A percentile compares a stretch with the other conserved stretches of the same genome.
Evolutionary conservation across 257 asterid genomes (phyloP).

Genomic region (Linaria vulgaris): DNA sequence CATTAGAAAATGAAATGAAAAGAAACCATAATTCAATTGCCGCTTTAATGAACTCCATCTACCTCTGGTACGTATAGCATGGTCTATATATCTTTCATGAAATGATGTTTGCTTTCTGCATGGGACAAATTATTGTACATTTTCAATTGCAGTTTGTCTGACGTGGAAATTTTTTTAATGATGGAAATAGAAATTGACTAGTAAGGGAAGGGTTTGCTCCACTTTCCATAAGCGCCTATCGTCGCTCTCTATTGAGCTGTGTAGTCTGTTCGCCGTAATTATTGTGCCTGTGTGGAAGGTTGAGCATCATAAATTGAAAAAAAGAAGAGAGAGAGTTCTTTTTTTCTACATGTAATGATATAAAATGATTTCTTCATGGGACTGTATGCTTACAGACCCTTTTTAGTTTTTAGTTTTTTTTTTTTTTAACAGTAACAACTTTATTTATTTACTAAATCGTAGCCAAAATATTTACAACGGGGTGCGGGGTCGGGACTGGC

Average conservation of each 20-base stretch:
- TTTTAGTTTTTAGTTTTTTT: too few species aligned
- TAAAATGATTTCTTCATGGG: too few species aligned
- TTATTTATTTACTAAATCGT: too few species aligned
- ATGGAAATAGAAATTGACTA: neutral
- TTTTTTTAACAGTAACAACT: too few species aligned
- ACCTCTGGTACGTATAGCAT: neutral
- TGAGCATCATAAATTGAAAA: neutral
- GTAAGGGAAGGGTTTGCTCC: slow-evolving; percentile 3
- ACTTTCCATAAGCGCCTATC: neutral
- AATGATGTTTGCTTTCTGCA: slow-evolving; percentile 2
- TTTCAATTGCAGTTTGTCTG: neutral
- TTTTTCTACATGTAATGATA: too few species aligned
- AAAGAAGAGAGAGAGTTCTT: too few species aligned
- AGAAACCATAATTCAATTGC: neutral
- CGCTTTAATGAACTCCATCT: slow-evolving; percentile 15
- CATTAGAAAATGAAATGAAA: neutral
- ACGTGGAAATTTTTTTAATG: neutral
- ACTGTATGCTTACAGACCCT: too few species aligned
- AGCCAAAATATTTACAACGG: too few species aligned
- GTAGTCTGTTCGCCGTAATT: slow-evolving; percentile 6
- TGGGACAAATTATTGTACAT: neutral
- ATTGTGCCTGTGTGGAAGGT: neutral
- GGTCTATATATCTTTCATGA: neutral
- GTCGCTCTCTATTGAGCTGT: neutral
- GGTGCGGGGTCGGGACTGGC: too few species aligned